Evolutionary conservation across 352 stramenopile genomes (phyloP).

Genomic region (Pseudoperonospora humuli): DNA sequence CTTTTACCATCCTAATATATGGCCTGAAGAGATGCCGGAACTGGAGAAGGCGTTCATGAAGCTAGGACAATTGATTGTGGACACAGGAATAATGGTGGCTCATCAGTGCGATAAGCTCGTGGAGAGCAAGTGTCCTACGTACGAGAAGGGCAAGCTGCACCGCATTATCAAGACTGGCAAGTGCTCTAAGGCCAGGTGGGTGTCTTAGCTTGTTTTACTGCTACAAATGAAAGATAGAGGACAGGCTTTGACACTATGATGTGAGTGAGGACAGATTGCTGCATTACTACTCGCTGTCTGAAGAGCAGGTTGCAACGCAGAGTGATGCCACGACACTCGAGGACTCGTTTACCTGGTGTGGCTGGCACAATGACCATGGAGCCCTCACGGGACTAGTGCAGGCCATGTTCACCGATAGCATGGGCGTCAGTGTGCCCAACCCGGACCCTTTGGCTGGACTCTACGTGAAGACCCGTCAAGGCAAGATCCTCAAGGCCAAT

Average conservation of each 20-base stretch:
- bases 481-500: conserved; percentile 84
- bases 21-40: conserved; percentile 78
- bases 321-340: conserved; percentile 37
- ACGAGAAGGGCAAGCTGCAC: conserved; percentile 80
- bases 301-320: conserved; percentile 48
- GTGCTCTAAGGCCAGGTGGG: conserved; percentile 84
- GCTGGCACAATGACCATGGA: conserved; percentile 96
- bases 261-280: conserved; percentile 50
- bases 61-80: conserved; percentile 88
- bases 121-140: conserved; percentile 53
- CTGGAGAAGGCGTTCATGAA: conserved; percentile 87
- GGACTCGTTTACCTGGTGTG: conserved; percentile 92
- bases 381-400: conserved; percentile 92
- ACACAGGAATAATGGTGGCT: conserved; percentile 87
- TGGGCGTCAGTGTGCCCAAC: conserved; percentile 54
- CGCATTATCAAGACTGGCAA: conserved; percentile 84
- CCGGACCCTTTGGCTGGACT: conserved; percentile 83
- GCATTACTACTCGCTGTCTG: conserved; percentile 92
- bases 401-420: conserved; percentile 83
- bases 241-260: background rate
- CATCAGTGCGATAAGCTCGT: conserved; percentile 90
- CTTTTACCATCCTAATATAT: conserved; percentile 94
- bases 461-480: conserved; percentile 90
- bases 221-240: no score
- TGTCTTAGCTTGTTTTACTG: background rate